These are phyloP conservation scores for Xylaria sp. DNA, from an alignment of 2,329 filamentous ascomycete genomes.

Conservation along the genomic window DNA sequence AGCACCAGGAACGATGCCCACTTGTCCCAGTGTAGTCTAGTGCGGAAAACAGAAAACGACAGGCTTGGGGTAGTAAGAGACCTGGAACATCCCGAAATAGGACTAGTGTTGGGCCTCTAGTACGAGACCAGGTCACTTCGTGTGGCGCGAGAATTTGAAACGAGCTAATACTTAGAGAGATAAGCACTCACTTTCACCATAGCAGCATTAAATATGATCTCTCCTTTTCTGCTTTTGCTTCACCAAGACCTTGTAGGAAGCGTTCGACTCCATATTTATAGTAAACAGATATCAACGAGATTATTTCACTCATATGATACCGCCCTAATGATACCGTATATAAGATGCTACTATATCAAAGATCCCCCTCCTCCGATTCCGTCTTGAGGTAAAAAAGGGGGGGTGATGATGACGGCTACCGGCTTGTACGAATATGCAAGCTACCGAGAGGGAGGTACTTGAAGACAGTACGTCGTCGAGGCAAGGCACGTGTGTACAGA, in stretches of 20 bases:
- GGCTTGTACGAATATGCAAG: conserved; percentile 37
- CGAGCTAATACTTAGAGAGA: conserved; percentile 26
- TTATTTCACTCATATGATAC: background rate
- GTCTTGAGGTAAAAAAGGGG: background rate
- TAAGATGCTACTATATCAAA: background rate
- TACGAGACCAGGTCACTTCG: conserved; percentile 6
- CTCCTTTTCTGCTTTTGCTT: conserved; percentile 1
- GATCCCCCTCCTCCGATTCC: background rate
- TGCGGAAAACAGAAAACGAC: background rate
- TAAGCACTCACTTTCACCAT: conserved; percentile 1
- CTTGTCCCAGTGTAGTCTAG: conserved; percentile 24
- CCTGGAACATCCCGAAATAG: conserved; percentile 13
- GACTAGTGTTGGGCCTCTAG: conserved; percentile 14
- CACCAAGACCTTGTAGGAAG: background rate
- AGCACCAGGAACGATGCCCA: background rate
- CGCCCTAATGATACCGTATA: background rate
- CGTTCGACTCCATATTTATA: background rate
- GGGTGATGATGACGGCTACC: conserved; percentile 27
- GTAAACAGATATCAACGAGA: background rate
- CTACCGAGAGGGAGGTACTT: conserved; percentile 8
- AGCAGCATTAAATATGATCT: background rate
- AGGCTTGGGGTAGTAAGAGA: conserved; percentile 9
- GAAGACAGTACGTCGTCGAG: background rate
- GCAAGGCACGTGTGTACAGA: background rate
- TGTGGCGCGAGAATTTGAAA: conserved; percentile 30